Base-by-base conservation (phyloP, 225 moss, liverwort and hornwort genomes). In the Bryoerythrophyllum caledonicum region DNA sequence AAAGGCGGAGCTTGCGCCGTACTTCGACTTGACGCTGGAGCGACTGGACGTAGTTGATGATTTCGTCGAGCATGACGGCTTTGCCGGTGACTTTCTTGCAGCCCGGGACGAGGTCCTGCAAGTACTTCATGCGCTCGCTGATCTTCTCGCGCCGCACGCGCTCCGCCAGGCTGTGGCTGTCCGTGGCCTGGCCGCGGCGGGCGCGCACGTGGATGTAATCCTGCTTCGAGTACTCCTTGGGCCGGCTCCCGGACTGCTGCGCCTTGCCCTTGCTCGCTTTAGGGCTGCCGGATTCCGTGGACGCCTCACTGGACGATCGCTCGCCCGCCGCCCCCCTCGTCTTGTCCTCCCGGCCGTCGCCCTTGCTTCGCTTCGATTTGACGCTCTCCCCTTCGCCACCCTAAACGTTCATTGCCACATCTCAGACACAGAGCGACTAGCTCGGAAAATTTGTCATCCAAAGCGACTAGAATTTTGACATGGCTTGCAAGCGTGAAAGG, bases 1-100 rank as follows among this genome's bases (percentile, higher is more conserved):
- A 8, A 38, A 38, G 71, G 51, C 16, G 4, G 20, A 6, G n/a
- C n/a, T n/a, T n/a, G 14, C 15, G 43, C 27, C 61, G 48, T 67
- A 85, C 85, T 75, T 86, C 85, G 24, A 86, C 85, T 70, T 82
- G 85, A 63, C 85, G 85, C 62, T 86, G 85, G 6, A 86, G 79
- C 10, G 79, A 86, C 27, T 86, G 85, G 53, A 86, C 82, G 46
- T 86, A 86, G 64, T 86, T 86, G 72, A 86, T 86, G 25, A 86
- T 86, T 41, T 86, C 85, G 30, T 86, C 85, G 7, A 86, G 85
- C 85, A 86, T 86, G 40, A 86, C 73, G 20, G 85, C 85, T 62
- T 86, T 86, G 32, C 85, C 85, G 1, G 85, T 86, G 40, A 86
- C 82, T 79, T 86, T 86, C 56, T 72, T 79, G 76, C 85, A 86